phyloP scores from a whole-genome alignment of 1,284 basidiomycete species.

The Erythrobasidium hasegawianum region DNA sequence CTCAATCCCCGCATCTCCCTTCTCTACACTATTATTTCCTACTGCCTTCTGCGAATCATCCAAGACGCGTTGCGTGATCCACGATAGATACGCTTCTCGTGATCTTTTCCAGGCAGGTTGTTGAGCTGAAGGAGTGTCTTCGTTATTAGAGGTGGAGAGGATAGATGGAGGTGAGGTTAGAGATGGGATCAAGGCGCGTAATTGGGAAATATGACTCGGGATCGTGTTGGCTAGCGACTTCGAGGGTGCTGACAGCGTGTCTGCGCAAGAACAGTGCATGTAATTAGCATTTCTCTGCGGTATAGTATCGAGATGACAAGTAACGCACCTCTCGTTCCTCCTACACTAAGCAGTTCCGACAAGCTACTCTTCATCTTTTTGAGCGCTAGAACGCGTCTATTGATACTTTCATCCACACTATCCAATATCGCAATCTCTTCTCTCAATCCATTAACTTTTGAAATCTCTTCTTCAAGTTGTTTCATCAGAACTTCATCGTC shows the following conservation, averaged over 20 bases:
- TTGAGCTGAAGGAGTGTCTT: no score
- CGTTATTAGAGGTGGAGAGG: not conserved
- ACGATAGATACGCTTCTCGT: slow-evolving; percentile 24
- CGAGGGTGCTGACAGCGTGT: slow-evolving; percentile 11
- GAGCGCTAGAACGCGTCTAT: slow-evolving; percentile 22
- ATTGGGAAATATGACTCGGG: slow-evolving; percentile 8
- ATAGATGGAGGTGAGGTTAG: not conserved
- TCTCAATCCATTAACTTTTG: slow-evolving; percentile 38
- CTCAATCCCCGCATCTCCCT: not conserved
- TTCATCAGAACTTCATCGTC: slow-evolving; percentile 34
- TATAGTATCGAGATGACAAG: not conserved
- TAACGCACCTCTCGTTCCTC: slow-evolving; percentile 23
- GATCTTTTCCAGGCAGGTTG: slow-evolving; percentile 16
- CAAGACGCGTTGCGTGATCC: not conserved
- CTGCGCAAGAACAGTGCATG: slow-evolving; percentile 2
- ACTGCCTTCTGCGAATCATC: not conserved
- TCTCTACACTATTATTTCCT: not conserved
- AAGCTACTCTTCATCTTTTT: slow-evolving; percentile 23
- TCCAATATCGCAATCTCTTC: slow-evolving; percentile 32
- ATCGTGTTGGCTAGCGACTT: slow-evolving; percentile 13
- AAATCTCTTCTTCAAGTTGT: slow-evolving; percentile 41
- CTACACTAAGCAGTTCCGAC: slow-evolving; percentile 12
- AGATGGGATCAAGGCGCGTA: not conserved
- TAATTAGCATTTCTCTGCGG: not conserved
- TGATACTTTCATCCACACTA: slow-evolving; percentile 27